These are phyloP conservation scores for Edaphochlamys debaryana DNA, from an alignment of 139 green algal genomes.

Conservation along the genomic window DNA sequence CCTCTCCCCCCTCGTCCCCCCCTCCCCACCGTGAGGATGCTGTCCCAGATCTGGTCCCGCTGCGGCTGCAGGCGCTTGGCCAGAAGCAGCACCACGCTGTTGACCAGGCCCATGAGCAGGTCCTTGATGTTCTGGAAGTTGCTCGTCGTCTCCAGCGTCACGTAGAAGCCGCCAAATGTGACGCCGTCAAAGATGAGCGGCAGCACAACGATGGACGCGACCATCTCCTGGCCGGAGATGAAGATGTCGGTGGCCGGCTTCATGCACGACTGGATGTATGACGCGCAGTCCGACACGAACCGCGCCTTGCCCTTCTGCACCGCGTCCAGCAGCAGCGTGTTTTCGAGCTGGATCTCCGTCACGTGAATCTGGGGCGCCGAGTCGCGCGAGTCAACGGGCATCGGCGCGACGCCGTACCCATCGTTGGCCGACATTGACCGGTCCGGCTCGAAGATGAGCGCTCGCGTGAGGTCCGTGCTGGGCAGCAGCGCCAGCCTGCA, in stretches of 20 bases:
- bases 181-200: conserved; percentile 63
- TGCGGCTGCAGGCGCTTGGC: conserved; percentile 57
- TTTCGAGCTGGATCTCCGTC: conserved; percentile 70
- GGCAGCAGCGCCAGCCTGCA: conserved; percentile 64
- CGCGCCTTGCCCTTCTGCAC: conserved; percentile 74
- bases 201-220: conserved; percentile 71
- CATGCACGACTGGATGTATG: conserved; percentile 72
- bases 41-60: conserved; percentile 64
- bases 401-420: conserved; percentile 15
- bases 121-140: conserved; percentile 77
- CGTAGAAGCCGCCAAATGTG: conserved; percentile 72
- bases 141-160: conserved; percentile 65
- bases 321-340: conserved; percentile 70
- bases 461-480: conserved; percentile 56
- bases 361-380: conserved; percentile 57
- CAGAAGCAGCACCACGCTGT: conserved; percentile 68
- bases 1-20: too few relatives aligned
- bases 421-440: conserved; percentile 35
- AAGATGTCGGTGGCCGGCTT: conserved; percentile 74
- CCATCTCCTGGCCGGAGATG: conserved; percentile 65
- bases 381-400: conserved; percentile 5
- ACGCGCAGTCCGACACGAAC: conserved; percentile 70
- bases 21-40: conserved; percentile 33
- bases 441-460: conserved; percentile 69
- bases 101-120: conserved; percentile 73